Evolutionary conservation across 2,329 filamentous ascomycete genomes (phyloP).

Genomic region (Fusarium sp.): DNA sequence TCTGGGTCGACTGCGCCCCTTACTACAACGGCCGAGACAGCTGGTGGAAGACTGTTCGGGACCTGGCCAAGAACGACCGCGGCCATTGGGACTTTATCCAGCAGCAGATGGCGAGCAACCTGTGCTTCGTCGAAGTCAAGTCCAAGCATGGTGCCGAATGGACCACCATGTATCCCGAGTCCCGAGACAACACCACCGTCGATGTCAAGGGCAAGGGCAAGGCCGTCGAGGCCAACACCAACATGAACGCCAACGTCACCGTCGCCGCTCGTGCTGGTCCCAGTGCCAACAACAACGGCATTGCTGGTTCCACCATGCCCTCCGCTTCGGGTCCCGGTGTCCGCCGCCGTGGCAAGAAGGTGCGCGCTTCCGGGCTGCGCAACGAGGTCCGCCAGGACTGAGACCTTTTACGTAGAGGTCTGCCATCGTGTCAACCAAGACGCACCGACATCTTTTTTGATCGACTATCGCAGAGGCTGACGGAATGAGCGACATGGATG

Average conservation of each 20-base stretch:
- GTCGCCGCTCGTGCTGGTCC: neutral
- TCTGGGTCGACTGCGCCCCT: slow-evolving; percentile 27
- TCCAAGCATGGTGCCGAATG: slow-evolving; percentile 32
- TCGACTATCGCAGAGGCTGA: neutral
- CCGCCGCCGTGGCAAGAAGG: slow-evolving; percentile 5
- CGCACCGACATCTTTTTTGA: neutral
- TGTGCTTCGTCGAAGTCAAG: slow-evolving; percentile 36
- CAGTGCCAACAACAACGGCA: neutral
- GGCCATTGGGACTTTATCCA: slow-evolving; percentile 30
- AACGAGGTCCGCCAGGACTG: slow-evolving; percentile 14
- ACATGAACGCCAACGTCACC: neutral
- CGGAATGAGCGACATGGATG: neutral
- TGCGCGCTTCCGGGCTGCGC: slow-evolving; percentile 22
- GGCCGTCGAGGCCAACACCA: neutral
- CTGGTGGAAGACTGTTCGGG: slow-evolving; percentile 30
- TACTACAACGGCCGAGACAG: neutral
- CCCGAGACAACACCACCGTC: neutral
- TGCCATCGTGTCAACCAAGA: neutral
- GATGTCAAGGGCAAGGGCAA: neutral
- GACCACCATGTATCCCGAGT: slow-evolving; percentile 14
- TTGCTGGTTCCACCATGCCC: neutral
- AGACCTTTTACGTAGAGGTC: neutral
- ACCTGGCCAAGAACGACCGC: slow-evolving; percentile 8
- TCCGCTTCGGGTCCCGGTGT: slow-evolving; percentile 2
- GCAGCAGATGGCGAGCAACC: slow-evolving; percentile 33